Evolutionary conservation across 768 basidiomycete genomes (phyloP), one percentile per base, ranked within the genome.

Genomic region (Agaricus sinodeliciosus): DNA sequence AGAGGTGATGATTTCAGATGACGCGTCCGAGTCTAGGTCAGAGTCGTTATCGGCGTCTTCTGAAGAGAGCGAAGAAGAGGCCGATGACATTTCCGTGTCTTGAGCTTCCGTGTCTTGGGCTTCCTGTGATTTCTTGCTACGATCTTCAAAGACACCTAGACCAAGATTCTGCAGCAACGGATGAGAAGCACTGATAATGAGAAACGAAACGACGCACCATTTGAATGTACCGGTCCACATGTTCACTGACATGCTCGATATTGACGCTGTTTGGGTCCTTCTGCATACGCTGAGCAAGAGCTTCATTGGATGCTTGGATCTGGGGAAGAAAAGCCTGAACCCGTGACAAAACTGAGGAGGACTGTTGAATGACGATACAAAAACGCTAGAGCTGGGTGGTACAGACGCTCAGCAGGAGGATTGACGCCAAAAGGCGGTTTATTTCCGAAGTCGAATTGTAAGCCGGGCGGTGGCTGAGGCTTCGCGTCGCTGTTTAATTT

Each of bases 311-410:
- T 11, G 81, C 82, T 43, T 81, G 77, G 15, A 88, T 69, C 58
- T 79, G 70, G 2, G 85, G 85, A 4, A 89, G 75, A 61, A 89
- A 88, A 0, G 79, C 76, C 62, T 81, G 78, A 3, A 87, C 72
- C 15, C 85, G 79, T 9, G 79, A 72, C 5, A 90, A 69, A 16
- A 89, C 87, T 89, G 57, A 1, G 37, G 28, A 22, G n/a, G 6
- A 8, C n/a, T 19, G 57, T 39, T 43, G 41, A 43, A 22, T 26
- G 11, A 18, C 9, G 50, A 9, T 34, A 16, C 50, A 25, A 45
- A 53, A 36, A 19, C 26, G 26, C 47, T 15, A 49, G 35, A 16
- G 13, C 28, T 16, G 13, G 34, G 27, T 7, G 43, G n/a, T 36
- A 69, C 80, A 49, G 61, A 82, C 82, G 71, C 57, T 80, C 79